Base-by-base conservation (phyloP, 768 basidiomycete species). In the Baorangia bicolor region DNA sequence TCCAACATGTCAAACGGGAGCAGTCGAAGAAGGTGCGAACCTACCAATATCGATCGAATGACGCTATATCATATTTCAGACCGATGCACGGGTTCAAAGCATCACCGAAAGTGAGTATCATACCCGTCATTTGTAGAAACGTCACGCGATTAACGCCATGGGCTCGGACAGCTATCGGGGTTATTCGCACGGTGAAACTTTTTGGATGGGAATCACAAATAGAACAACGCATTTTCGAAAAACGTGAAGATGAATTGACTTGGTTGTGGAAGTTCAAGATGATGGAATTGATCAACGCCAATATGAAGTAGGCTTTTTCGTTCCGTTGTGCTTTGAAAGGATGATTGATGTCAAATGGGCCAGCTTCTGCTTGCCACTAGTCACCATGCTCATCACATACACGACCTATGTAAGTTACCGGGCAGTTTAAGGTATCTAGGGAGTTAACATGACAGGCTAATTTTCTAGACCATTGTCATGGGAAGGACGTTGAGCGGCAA, bases 181-280 rank as follows among this genome's bases (percentile, higher is more conserved):
- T 47, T 18, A 20, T 52, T 52, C 51, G 51, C 11, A 52, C 47
- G 51, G 25, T 52, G 3, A 52, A 52, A 11, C 51, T 52, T 20
- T 47, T 52, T 14, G 51, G 51, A 21, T 52, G 51, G 51, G 51
- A 52, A 18, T 35, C n/a, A 20, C 51, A 48, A 5, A 52, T 27
- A n/a, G 33, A 45, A 16, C 23, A 28, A 11, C 51, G 34, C 10
- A 47, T 52, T 11, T 52, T 48, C n/a, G 43, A 47, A 10, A 52
- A 46, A 47, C 42, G 51, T 13, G 51, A 52, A 46, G 42, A 47
- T 8, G 51, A 52, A 30, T 14, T 52, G 23, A 27, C 33, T 47
- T 52, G 51, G 51, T 16, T 52, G 21, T 33, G 51, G 31, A 46
- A 34, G 12, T 52, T 16, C 25, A 47, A 44, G 25, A 27, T 46